phyloP scores from a whole-genome alignment of 495 filamentous ascomycete species.

The Margaritispora aquatica region DNA sequence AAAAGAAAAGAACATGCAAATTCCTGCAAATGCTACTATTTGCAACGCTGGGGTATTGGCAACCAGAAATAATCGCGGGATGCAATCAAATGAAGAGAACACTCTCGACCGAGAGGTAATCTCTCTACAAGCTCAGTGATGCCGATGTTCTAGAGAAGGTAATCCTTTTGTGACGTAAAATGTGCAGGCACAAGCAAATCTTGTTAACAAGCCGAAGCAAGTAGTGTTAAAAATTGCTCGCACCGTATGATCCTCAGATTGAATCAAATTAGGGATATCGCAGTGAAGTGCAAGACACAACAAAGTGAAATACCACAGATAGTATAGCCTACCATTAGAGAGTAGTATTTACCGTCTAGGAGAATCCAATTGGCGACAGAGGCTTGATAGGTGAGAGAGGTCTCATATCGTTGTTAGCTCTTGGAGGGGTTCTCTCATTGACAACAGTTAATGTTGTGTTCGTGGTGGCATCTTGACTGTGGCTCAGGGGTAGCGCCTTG shows the following conservation, averaged over 20 bases:
- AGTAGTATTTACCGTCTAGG: not conserved
- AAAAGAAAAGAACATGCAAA: slow-evolving; percentile 1
- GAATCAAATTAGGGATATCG: not conserved
- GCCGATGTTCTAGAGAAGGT: not conserved
- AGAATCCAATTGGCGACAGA: slow-evolving; percentile 62
- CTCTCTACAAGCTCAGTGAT: not conserved
- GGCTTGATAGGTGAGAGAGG: slow-evolving; percentile 66
- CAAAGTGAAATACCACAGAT: too few species aligned
- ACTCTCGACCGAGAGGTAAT: not conserved
- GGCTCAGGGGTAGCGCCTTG: slow-evolving; percentile 31
- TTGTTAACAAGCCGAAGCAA: too few species aligned
- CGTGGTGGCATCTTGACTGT: slow-evolving; percentile 28
- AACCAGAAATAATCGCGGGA: not conserved
- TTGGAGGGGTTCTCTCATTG: slow-evolving; percentile 31
- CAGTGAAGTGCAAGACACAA: too few species aligned
- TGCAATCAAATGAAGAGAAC: not conserved
- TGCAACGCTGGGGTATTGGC: slow-evolving; percentile 20
- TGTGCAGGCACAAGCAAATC: too few species aligned
- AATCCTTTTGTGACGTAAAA: not conserved
- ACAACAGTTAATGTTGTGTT: slow-evolving; percentile 36
- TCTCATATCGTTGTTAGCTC: slow-evolving; percentile 29
- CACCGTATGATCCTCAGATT: not conserved
- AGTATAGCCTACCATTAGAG: too few species aligned
- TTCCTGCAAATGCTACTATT: slow-evolving; percentile 8
- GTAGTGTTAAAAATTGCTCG: not conserved